phyloP scores from a whole-genome alignment of 1,139 yeast species.

The Candida gigantensis region DNA sequence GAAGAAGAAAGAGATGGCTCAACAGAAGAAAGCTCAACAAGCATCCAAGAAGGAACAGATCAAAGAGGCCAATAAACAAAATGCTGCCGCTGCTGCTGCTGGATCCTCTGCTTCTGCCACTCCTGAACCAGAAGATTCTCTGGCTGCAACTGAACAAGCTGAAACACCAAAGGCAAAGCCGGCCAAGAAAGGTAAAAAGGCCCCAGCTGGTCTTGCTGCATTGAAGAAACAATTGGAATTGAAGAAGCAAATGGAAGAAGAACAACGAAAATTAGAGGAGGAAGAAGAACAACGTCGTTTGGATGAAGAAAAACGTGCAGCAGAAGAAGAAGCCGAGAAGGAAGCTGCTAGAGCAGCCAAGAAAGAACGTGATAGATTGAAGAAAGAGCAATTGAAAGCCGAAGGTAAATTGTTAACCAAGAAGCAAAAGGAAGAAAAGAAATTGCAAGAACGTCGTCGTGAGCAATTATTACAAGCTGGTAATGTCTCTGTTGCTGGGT shows the following conservation, averaged over 20 bases:
- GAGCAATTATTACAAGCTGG: slow-evolving; percentile 79
- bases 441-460: slow-evolving; percentile 84
- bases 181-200: slow-evolving; percentile 63
- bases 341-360: slow-evolving; percentile 75
- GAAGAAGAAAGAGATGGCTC: slow-evolving; percentile 87
- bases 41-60: slow-evolving; percentile 67
- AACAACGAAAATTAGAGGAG: slow-evolving; percentile 61
- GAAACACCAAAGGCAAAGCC: slow-evolving; percentile 28
- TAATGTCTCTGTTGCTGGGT: slow-evolving; percentile 74
- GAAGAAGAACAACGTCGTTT: slow-evolving; percentile 66
- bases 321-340: slow-evolving; percentile 63
- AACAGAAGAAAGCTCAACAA: slow-evolving; percentile 69
- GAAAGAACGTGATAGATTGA: slow-evolving; percentile 81
- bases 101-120: slow-evolving; percentile 33
- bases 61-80: slow-evolving; percentile 61
- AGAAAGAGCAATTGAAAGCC: slow-evolving; percentile 80
- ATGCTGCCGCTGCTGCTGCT: slow-evolving; percentile 48
- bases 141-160: slow-evolving; percentile 10
- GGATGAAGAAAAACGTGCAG: slow-evolving; percentile 60
- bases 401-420: slow-evolving; percentile 90
- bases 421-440: slow-evolving; percentile 94
- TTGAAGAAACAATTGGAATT: slow-evolving; percentile 83
- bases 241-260: slow-evolving; percentile 81
- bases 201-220: slow-evolving; percentile 79
- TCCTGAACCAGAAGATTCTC: slow-evolving; percentile 35